Evolutionary conservation across 306 rosid genomes (phyloP), one percentile per base, ranked within the genome.

Genomic region (Quillaja saponaria): DNA sequence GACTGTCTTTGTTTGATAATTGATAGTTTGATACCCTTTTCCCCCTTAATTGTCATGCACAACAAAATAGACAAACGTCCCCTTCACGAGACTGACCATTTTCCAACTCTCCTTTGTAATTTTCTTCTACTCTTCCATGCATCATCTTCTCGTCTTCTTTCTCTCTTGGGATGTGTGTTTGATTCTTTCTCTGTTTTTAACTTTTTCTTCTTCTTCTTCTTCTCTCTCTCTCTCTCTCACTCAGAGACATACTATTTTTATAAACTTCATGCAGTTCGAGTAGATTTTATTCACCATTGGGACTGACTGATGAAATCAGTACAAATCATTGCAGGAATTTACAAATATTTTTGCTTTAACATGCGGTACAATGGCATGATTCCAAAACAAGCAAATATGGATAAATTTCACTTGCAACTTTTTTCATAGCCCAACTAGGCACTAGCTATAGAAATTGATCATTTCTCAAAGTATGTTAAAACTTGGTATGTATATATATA

Each of bases 91-190:
- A 78, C 58, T 19, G 90, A 78, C 96, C 79, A 58, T 72, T 86
- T n/a, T 81, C 88, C 89, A 51, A 81, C 90, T 71, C 72, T 18
- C 64, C 53, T 69, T 82, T n/a, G n/a, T n/a, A n/a, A 82, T 87
- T 84, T 82, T 87, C 78, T 77, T 76, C 76, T 76, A 8, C 80
- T 63, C 76, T 79, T 75, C 61, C 73, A n/a, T n/a, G n/a, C n/a
- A n/a, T n/a, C n/a, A 71, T 82, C 81, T 85, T 64, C 70, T 87
- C 88, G 97, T 91, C 96, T 63, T 85, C 68, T 85, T 73, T 61
- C 55, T 58, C 48, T 71, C 91, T 87, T 77, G 95, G 84, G 78
- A 80, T 84, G 72, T 78, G 96, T 76, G 97, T 65, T 81, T 67
- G 86, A 81, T 83, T 67, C 79, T 55, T 73, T 67, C 34, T 49